These are phyloP conservation scores for Penicillium sp. DNA, from an alignment of 2,329 filamentous ascomycete genomes.

Conservation along the genomic window DNA sequence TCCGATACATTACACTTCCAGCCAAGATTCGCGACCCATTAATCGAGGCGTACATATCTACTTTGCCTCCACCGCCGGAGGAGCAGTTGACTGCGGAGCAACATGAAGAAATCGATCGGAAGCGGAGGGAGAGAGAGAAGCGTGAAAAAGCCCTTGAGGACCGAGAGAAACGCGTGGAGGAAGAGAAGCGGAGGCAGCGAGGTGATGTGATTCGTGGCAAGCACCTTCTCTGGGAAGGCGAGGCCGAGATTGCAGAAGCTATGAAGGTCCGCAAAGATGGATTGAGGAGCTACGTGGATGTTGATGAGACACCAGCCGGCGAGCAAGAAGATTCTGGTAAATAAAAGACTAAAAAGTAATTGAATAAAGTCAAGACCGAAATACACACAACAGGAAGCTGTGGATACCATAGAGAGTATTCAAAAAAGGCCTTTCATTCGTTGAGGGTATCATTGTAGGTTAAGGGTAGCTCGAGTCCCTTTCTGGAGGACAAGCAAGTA, in stretches of 20 bases:
- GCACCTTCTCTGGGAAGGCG: conserved; percentile 43
- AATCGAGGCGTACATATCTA: conserved; percentile 45
- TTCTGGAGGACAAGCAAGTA: conserved; percentile 17
- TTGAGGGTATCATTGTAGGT: conserved; percentile 38
- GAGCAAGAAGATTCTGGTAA: conserved; percentile 8
- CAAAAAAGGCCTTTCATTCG: conserved; percentile 15
- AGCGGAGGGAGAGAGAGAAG: conserved; percentile 41
- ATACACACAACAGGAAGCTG: neutral
- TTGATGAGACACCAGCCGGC: conserved; percentile 16
- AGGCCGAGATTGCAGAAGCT: conserved; percentile 45
- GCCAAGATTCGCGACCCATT: conserved; percentile 40
- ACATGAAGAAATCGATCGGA: conserved; percentile 36
- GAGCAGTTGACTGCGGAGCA: conserved; percentile 38
- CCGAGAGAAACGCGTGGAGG: conserved; percentile 43
- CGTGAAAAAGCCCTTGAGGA: conserved; percentile 46
- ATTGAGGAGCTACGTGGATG: conserved; percentile 41
- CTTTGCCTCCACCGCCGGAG: conserved; percentile 40
- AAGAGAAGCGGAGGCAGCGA: conserved; percentile 42
- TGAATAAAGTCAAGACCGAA: neutral
- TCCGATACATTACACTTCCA: conserved; percentile 45
- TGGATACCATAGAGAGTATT: neutral
- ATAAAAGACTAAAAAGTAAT: conserved; percentile 3
- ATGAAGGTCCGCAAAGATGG: conserved; percentile 45
- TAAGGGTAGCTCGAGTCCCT: conserved; percentile 26
- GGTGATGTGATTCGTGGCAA: conserved; percentile 42